Conservation (phyloP, 2,329 filamentous ascomycete genomes). For the Sarocladium strictum region DNA sequence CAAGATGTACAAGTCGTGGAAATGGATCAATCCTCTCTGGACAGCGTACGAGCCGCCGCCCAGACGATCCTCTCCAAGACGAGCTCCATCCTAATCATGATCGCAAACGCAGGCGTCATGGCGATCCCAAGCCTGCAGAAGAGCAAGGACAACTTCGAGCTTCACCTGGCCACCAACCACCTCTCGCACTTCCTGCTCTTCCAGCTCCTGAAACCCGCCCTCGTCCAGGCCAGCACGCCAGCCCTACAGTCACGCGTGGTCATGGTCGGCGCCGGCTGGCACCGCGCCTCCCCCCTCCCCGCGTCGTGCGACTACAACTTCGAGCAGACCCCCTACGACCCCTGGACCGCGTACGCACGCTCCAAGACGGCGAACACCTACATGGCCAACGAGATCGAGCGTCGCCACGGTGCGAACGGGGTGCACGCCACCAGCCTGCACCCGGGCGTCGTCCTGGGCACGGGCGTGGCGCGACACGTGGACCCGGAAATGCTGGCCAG, state of each 20-base stretch:
- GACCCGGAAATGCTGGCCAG: background rate
- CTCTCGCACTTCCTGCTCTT: slow-evolving; percentile 41
- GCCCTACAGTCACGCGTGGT: background rate
- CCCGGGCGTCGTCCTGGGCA: background rate
- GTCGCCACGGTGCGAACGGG: slow-evolving; percentile 35
- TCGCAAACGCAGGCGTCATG: slow-evolving; percentile 30
- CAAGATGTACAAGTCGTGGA: background rate
- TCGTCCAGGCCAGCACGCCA: slow-evolving; percentile 24
- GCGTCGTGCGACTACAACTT: slow-evolving; percentile 17
- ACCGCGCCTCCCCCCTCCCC: slow-evolving; percentile 12
- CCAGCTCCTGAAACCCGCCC: slow-evolving; percentile 36
- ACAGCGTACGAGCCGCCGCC: background rate
- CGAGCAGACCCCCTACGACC: slow-evolving; percentile 20
- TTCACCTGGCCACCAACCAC: slow-evolving; percentile 39
- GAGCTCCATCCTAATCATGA: background rate
- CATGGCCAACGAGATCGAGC: slow-evolving; percentile 44
- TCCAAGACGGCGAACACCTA: slow-evolving; percentile 46
- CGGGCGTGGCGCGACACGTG: background rate
- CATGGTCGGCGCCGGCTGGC: background rate
- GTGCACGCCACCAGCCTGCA: slow-evolving; percentile 33
- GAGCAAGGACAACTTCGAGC: slow-evolving; percentile 35
- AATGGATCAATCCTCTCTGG: background rate
- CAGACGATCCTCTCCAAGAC: background rate
- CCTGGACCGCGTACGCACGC: slow-evolving; percentile 36
- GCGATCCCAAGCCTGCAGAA: slow-evolving; percentile 23